Evolutionary conservation across 768 basidiomycete genomes (phyloP).

Genomic region (Rhodotorula paludigena): DNA sequence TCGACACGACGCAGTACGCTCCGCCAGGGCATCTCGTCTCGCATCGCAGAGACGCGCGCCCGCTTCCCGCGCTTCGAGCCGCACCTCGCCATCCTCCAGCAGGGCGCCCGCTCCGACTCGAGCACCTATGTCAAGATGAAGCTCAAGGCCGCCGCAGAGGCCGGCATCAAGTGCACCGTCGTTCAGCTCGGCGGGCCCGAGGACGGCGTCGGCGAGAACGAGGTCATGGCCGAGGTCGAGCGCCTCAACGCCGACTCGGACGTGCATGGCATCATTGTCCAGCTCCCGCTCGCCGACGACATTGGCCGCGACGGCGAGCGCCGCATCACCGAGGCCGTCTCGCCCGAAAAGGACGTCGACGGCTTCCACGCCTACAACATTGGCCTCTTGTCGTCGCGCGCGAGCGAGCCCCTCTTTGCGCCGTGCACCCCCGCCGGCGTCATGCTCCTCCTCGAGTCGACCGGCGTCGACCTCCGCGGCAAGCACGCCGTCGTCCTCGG

Average conservation of each 20-base stretch:
- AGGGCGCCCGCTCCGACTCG: conserved; percentile 86
- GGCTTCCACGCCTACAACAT: conserved; percentile 99
- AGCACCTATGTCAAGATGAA: conserved; percentile 95
- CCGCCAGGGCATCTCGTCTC: conserved; percentile 32
- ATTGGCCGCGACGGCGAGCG: conserved; percentile 77
- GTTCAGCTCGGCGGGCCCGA: conserved; percentile 51
- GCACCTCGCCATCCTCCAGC: conserved; percentile 85
- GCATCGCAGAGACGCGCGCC: conserved; percentile 60
- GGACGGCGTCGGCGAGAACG: conserved; percentile 35
- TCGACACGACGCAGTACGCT: conserved; percentile 9
- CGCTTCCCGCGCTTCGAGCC: conserved; percentile 83
- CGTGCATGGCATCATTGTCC: conserved; percentile 86
- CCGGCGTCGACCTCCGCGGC: conserved; percentile 71
- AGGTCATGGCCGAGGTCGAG: conserved; percentile 61
- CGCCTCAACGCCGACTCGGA: conserved; percentile 75
- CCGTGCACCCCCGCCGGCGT: conserved; percentile 95
- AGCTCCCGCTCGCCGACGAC: conserved; percentile 84
- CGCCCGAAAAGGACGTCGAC: conserved; percentile 92
- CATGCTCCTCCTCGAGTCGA: conserved; percentile 80
- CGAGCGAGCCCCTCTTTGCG: conserved; percentile 78
- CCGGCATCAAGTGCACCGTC: conserved; percentile 81
- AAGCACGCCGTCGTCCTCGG: conserved; percentile 86
- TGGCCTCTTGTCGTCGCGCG: conserved; percentile 84
- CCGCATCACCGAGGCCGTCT: conserved; percentile 86
- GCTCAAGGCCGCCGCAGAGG: conserved; percentile 86